Evolutionary conservation across 495 filamentous ascomycete species (phyloP).

Genomic region (Lasiosphaeriaceae sp.): DNA sequence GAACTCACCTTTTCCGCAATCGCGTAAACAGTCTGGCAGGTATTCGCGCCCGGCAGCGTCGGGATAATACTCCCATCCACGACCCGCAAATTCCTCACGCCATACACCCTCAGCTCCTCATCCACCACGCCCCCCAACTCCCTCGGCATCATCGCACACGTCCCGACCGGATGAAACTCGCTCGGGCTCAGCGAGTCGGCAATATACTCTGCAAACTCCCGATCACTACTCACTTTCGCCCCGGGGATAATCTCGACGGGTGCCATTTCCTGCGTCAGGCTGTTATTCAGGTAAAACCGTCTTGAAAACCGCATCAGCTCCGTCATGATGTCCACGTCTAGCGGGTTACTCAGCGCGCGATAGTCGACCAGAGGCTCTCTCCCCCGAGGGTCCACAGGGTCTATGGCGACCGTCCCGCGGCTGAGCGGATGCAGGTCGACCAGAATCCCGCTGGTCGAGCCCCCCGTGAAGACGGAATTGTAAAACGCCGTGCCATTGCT

Average conservation of each 20-base stretch:
- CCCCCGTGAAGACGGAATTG: slow-evolving; percentile 36
- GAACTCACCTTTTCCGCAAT: slow-evolving; percentile 39
- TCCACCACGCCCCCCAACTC: slow-evolving; percentile 52
- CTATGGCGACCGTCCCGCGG: slow-evolving; percentile 44
- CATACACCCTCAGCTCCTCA: slow-evolving; percentile 40
- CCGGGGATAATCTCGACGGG: slow-evolving; percentile 32
- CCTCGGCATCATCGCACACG: slow-evolving; percentile 46
- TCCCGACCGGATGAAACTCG: slow-evolving; percentile 42
- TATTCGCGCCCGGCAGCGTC: slow-evolving; percentile 37
- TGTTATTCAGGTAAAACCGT: slow-evolving; percentile 36
- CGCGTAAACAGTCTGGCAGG: slow-evolving; percentile 40
- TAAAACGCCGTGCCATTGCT: slow-evolving; percentile 41
- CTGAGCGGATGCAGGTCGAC: slow-evolving; percentile 43
- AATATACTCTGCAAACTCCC: slow-evolving; percentile 29
- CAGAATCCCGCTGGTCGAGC: slow-evolving; percentile 28
- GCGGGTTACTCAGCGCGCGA: slow-evolving; percentile 44
- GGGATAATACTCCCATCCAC: slow-evolving; percentile 44
- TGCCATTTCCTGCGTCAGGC: slow-evolving; percentile 17
- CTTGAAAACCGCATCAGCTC: slow-evolving; percentile 40
- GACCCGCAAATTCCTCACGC: slow-evolving; percentile 33
- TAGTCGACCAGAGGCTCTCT: slow-evolving; percentile 45
- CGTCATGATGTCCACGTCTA: slow-evolving; percentile 40
- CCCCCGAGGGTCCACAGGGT: slow-evolving; percentile 33
- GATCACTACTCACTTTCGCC: slow-evolving; percentile 25
- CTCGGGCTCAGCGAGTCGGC: slow-evolving; percentile 29